A percentile compares a stretch with the other conserved stretches of the same genome.
Evolutionary conservation across 2,329 filamentous ascomycete genomes (phyloP).

Genomic region (Botryosphaeria dothidea): DNA sequence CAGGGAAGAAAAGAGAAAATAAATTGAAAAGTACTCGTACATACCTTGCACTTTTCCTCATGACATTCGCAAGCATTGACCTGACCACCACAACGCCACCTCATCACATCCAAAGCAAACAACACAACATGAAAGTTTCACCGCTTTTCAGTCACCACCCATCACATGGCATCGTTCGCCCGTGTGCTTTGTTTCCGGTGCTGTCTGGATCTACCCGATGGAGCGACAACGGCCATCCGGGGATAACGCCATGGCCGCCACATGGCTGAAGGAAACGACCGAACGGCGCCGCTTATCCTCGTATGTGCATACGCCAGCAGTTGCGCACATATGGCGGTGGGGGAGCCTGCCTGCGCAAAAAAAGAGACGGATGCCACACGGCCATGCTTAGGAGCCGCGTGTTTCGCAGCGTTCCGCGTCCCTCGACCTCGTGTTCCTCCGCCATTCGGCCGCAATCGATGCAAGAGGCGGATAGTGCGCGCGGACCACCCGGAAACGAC

Average conservation of each 20-base stretch:
- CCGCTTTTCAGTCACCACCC: neutral
- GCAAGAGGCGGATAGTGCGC: neutral
- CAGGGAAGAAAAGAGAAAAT: neutral
- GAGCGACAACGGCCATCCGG: neutral
- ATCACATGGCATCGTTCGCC: neutral
- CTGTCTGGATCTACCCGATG: neutral
- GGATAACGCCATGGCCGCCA: neutral
- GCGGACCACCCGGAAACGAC: neutral
- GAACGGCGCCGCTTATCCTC: no score
- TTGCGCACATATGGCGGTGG: no score
- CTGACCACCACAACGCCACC: neutral
- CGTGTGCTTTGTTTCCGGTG: neutral
- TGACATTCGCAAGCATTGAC: neutral
- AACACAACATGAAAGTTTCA: neutral
- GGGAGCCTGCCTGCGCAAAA: neutral
- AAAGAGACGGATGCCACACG: neutral
- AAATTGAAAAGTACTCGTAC: neutral
- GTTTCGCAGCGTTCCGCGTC: neutral
- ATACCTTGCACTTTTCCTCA: neutral
- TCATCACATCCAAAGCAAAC: neutral
- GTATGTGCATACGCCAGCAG: neutral
- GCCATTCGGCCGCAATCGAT: neutral
- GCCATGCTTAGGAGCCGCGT: neutral
- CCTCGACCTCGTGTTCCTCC: neutral
- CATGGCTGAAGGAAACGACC: neutral